Percentiles rank a stretch among this genome's conserved stretches.
phyloP scores from a whole-genome alignment of 2,329 filamentous ascomycete species.

The Ustulina deusta region DNA sequence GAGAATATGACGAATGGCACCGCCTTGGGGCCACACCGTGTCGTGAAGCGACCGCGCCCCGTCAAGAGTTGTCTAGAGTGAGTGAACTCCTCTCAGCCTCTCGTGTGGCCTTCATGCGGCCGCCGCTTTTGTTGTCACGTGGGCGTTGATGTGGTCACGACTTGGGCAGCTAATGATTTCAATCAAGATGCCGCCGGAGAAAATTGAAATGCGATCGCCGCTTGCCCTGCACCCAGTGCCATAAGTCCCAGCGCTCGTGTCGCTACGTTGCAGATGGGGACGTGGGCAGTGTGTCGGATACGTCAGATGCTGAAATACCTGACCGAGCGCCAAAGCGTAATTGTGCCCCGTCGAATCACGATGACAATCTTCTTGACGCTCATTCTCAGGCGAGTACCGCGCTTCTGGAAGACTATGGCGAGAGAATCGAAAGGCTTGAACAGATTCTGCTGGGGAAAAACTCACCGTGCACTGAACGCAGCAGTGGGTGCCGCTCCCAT shows the following conservation, averaged over 20 bases:
- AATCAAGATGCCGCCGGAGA: slow-evolving; percentile 56
- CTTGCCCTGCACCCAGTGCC: slow-evolving; percentile 69
- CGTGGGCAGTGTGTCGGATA: slow-evolving; percentile 61
- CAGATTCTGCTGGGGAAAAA: slow-evolving; percentile 60
- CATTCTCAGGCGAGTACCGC: slow-evolving; percentile 43
- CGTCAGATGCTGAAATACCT: slow-evolving; percentile 55
- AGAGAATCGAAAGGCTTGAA: slow-evolving; percentile 67
- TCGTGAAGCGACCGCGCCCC: slow-evolving; percentile 48
- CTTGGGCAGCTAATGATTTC: slow-evolving; percentile 3
- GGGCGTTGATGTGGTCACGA: not conserved
- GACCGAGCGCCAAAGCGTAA: slow-evolving; percentile 46
- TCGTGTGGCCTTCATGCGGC: not conserved
- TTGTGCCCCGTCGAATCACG: slow-evolving; percentile 27
- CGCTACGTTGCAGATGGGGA: slow-evolving; percentile 65
- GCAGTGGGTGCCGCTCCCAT: slow-evolving; percentile 42
- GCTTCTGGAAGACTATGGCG: slow-evolving; percentile 61
- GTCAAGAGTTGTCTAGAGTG: slow-evolving; percentile 48
- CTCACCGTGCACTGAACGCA: slow-evolving; percentile 47
- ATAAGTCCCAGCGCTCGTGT: slow-evolving; percentile 66
- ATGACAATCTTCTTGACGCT: slow-evolving; percentile 13
- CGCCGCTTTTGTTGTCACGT: not conserved
- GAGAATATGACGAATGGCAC: slow-evolving; percentile 34
- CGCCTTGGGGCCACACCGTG: slow-evolving; percentile 28
- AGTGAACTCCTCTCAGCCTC: slow-evolving; percentile 21
- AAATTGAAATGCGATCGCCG: slow-evolving; percentile 70